Base-by-base conservation (phyloP, 2,329 filamentous ascomycete species). In the Ceratocystis alfenasii region DNA sequence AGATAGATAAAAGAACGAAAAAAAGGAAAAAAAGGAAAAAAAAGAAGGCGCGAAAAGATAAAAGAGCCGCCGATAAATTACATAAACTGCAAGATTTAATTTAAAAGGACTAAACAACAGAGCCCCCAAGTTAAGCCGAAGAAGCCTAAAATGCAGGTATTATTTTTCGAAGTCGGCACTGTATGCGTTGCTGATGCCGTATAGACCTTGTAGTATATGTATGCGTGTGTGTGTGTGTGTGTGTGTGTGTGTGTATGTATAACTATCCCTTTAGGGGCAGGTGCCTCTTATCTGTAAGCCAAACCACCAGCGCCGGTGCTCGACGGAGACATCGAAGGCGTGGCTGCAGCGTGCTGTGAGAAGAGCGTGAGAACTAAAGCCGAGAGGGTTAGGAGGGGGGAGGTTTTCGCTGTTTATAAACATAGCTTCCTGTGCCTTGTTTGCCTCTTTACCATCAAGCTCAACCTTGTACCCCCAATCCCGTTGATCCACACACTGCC, bases 351-450 rank as follows among this genome's bases (percentile, higher is more conserved):
- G 36, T 15, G 36, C 36, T 41, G 36, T 41, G 36, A 41, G 36
- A 15, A 12, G 36, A 41, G 36, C 36, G 10, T 41, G 36, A 12
- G 36, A 41, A 4, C 36, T 41, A 41, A 41, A 15, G 36, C 36
- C 36, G 36, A 12, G 12, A 12, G 36, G 10, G 8, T 1, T 10
- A 12, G 22, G 22, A 25, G 22, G 33, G 33, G 8, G 8, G 33
- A 12, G 33, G 10, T 15, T 41, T 5, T 10, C 36, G 36, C 36
- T 50, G n/a, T 15, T 17, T 28, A 5, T 55, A 25, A 22, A 30
- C 25, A 55, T 55, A 55, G 50, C 50, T 55, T 28, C 50, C 50
- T 55, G 50, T 30, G 50, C 50, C 50, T 48, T 48, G 46, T 8
- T 48, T 48, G 50, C 50, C 50, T 55, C 10, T 55, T 41, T 30